phyloP scores from a whole-genome alignment of 2,329 filamentous ascomycete species.

The Albifimbria verrucaria region DNA sequence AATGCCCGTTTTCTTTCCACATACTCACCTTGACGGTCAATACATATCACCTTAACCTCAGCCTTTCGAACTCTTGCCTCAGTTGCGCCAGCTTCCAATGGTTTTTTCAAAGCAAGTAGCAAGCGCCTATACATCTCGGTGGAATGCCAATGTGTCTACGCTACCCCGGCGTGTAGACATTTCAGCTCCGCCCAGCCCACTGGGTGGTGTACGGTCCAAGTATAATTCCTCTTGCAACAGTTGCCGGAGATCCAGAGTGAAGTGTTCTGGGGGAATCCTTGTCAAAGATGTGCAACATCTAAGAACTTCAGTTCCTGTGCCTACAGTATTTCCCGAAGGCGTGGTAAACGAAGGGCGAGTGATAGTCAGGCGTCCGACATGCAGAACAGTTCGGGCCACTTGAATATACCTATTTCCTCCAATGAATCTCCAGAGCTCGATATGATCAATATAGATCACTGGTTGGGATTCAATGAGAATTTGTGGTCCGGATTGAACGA shows the following conservation, averaged over 20 bases:
- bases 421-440: not conserved
- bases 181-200: not conserved
- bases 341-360: not conserved
- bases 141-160: too few species aligned
- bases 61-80: too few species aligned
- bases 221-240: not conserved
- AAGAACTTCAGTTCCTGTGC: not conserved
- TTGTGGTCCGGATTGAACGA: too few species aligned
- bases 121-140: too few species aligned
- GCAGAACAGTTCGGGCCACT: not conserved
- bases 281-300: not conserved
- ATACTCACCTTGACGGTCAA: too few species aligned
- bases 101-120: too few species aligned
- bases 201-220: not conserved
- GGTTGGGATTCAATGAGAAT: not conserved
- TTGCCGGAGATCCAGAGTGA: not conserved
- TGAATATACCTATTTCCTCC: not conserved
- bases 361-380: not conserved
- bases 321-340: constrained; percentile 1
- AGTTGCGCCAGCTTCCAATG: too few species aligned
- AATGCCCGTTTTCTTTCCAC: too few species aligned
- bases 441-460: not conserved
- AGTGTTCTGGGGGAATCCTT: constrained; percentile 1
- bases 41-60: too few species aligned
- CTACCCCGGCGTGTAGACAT: too few species aligned